phyloP scores from a whole-genome alignment of 2,329 filamentous ascomycete species.

The Verticillium longisporum region DNA sequence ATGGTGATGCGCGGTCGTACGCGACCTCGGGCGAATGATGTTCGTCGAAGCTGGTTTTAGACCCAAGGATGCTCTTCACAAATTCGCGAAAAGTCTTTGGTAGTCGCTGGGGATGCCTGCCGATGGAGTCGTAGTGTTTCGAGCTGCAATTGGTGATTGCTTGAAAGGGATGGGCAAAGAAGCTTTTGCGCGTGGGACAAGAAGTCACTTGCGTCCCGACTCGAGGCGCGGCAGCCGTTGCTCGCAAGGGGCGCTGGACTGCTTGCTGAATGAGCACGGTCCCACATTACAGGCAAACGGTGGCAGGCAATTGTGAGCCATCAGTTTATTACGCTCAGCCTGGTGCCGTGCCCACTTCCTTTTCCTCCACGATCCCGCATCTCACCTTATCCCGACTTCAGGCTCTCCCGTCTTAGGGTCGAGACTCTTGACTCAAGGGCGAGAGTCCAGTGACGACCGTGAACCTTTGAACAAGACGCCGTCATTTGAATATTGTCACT shows the following conservation, averaged over 20 bases:
- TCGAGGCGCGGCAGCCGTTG: neutral
- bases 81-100: neutral
- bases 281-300: neutral
- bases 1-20: neutral
- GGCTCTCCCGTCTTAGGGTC: no score
- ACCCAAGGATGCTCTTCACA: neutral
- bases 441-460: no score
- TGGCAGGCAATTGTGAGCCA: neutral
- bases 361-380: no score
- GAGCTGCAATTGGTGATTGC: neutral
- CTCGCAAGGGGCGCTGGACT: neutral
- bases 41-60: neutral
- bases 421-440: no score
- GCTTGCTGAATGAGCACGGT: neutral
- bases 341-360: neutral
- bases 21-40: neutral
- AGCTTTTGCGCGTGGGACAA: neutral
- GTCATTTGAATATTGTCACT: no score
- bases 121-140: neutral
- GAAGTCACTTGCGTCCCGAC: neutral
- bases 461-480: no score
- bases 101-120: neutral
- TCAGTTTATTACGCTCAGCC: neutral
- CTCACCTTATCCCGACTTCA: no score
- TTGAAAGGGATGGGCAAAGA: neutral